A percentile compares a stretch with the other conserved stretches of the same genome.
Conservation (phyloP, 805 yeast genomes). For the Wickerhamiella qilinensis region DNA sequence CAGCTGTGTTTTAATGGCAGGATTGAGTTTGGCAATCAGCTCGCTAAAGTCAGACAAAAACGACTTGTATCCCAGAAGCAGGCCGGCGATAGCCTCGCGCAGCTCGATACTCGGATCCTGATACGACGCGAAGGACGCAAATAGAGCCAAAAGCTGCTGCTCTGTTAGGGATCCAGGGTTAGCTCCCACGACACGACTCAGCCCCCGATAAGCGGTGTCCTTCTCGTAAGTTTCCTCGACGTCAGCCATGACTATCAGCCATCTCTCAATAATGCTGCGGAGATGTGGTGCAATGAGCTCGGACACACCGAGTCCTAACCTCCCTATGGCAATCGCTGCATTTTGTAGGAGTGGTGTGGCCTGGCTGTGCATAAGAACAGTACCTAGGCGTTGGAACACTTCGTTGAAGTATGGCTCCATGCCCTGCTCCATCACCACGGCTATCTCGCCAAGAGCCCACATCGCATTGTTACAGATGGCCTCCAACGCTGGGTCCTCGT, state of each 20-base stretch:
- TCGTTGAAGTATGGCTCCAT: conserved; percentile 38
- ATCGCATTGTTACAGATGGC: conserved; percentile 78
- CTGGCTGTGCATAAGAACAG: conserved; percentile 40
- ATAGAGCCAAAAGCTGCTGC: conserved; percentile 17
- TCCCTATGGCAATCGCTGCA: conserved; percentile 76
- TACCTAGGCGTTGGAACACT: conserved; percentile 39
- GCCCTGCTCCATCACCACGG: conserved; percentile 33
- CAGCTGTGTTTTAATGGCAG: conserved; percentile 15
- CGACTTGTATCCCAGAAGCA: conserved; percentile 15
- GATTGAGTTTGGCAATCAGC: conserved; percentile 10
- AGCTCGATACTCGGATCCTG: conserved; percentile 20
- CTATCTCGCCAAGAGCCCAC: conserved; percentile 86
- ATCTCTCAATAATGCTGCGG: conserved; percentile 39
- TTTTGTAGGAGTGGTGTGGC: conserved; percentile 52
- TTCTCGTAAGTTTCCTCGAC: conserved; percentile 76
- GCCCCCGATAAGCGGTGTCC: conserved; percentile 72
- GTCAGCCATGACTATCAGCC: conserved; percentile 56
- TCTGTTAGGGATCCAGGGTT: conserved; percentile 50
- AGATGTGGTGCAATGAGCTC: conserved; percentile 43
- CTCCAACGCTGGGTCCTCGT: conserved; percentile 33
- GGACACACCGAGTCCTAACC: conserved; percentile 55
- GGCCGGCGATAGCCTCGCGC: conserved; percentile 15
- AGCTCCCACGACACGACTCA: conserved; percentile 48
- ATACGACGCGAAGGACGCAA: conserved; percentile 16
- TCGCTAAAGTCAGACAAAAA: conserved; percentile 13